phyloP scores from a whole-genome alignment of 2,329 filamentous ascomycete genomes.

The Aureobasidium musti region DNA sequence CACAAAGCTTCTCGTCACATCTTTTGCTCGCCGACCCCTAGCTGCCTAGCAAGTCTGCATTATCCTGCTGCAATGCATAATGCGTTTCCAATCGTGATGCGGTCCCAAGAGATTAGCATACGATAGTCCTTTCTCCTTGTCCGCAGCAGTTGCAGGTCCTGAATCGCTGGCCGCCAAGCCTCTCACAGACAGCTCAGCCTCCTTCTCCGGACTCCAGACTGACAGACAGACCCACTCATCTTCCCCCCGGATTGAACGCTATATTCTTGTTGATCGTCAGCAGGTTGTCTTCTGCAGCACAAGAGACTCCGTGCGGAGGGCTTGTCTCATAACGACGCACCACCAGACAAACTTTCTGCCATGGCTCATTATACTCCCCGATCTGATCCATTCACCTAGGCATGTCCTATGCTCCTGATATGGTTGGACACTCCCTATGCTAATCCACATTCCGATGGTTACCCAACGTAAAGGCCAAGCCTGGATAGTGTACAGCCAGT shows the following conservation, averaged over 20 bases:
- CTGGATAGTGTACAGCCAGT: conserved; percentile 12
- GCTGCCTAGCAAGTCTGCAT: not conserved
- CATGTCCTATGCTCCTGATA: not conserved
- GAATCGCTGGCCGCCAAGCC: conserved; percentile 19
- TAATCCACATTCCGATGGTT: conserved; percentile 21
- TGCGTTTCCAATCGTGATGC: not conserved
- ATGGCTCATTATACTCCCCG: not conserved
- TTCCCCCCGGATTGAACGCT: conserved; percentile 7
- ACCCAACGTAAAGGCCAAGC: conserved; percentile 18
- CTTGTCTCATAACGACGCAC: conserved; percentile 20
- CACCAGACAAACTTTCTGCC: conserved; percentile 21
- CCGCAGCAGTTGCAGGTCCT: conserved; percentile 7
- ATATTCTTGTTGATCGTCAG: too few relatives aligned
- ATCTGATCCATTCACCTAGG: not conserved
- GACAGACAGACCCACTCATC: conserved; percentile 22
- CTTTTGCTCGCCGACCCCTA: not conserved
- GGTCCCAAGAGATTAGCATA: conserved; percentile 4
- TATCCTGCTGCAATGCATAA: not conserved
- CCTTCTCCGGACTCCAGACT: conserved; percentile 12
- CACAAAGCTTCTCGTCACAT: not conserved
- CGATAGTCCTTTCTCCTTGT: not conserved
- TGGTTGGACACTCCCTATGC: conserved; percentile 6
- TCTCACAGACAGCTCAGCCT: conserved; percentile 25
- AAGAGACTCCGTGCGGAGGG: not conserved
- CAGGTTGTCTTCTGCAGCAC: not conserved